phyloP scores from a whole-genome alignment of 1,284 basidiomycete species.

The Ceratobasidium sp. region DNA sequence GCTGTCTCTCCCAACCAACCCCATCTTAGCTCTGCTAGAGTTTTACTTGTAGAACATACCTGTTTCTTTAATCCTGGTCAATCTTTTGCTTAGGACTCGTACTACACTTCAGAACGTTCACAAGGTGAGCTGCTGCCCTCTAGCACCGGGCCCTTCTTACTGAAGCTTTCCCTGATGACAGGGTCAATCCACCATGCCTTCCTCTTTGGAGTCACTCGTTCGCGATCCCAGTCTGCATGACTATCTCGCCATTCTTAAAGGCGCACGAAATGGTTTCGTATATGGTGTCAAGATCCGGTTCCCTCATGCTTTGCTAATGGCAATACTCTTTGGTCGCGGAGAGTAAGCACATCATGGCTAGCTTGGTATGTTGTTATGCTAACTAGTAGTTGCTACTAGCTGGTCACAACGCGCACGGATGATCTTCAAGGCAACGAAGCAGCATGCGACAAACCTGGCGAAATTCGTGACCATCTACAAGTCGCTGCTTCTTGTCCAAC shows the following conservation, averaged over 20 bases:
- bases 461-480: constrained; percentile 98
- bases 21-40: not conserved
- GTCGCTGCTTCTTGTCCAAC: constrained; percentile 81
- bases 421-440: constrained; percentile 89
- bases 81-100: not conserved
- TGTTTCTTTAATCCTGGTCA: not conserved
- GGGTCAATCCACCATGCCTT: constrained; percentile 21
- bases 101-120: too few relatives aligned
- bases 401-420: constrained; percentile 72
- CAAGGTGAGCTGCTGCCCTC: too few relatives aligned
- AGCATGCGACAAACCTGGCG: constrained; percentile 88
- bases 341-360: constrained; percentile 66
- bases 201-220: constrained; percentile 34
- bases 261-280: constrained; percentile 84
- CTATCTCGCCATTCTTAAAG: constrained; percentile 91
- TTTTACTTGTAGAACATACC: constrained; percentile 1
- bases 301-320: constrained; percentile 99
- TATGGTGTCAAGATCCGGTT: constrained; percentile 90
- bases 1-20: not conserved
- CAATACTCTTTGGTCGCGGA: constrained; percentile 91
- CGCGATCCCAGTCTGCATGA: constrained; percentile 82
- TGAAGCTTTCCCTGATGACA: constrained; percentile 22
- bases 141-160: not conserved
- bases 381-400: constrained; percentile 56
- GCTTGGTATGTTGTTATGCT: constrained; percentile 30